Percentiles rank a stretch among this genome's conserved stretches.
phyloP scores from a whole-genome alignment of 73 alveolate genomes.

The Uronychia setigera region DNA sequence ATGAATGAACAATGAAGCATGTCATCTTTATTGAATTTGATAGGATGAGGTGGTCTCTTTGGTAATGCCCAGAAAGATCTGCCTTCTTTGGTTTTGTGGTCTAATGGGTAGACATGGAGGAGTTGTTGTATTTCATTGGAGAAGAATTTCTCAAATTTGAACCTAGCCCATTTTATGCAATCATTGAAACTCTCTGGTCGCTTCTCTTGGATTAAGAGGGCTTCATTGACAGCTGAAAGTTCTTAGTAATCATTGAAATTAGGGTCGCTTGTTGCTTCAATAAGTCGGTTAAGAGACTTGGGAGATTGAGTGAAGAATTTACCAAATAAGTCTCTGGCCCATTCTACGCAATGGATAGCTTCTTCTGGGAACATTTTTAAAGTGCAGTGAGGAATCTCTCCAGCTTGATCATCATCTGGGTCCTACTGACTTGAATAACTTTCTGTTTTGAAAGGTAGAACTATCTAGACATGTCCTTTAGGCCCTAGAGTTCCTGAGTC shows the following conservation, averaged over 20 bases:
- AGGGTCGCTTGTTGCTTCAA: constrained; percentile 70
- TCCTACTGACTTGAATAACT: constrained; percentile 86
- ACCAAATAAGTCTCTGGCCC: constrained; percentile 95
- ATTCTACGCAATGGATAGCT: constrained; percentile 95
- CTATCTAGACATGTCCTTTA: constrained; percentile 93
- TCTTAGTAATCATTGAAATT: constrained; percentile 76
- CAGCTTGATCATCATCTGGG: constrained; percentile 84
- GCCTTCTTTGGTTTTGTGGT: constrained; percentile 88
- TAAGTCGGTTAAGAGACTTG: constrained; percentile 62
- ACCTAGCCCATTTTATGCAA: constrained; percentile 84
- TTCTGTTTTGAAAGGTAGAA: constrained; percentile 92
- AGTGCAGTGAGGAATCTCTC: constrained; percentile 94
- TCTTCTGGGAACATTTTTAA: constrained; percentile 98
- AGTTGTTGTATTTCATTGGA: constrained; percentile 82
- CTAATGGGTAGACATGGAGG: constrained; percentile 89
- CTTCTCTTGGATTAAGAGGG: constrained; percentile 67
- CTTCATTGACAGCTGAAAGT: constrained; percentile 65
- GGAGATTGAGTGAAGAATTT: constrained; percentile 86
- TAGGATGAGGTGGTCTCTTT: constrained; percentile 89
- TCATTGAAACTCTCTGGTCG: constrained; percentile 78
- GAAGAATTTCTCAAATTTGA: constrained; percentile 83
- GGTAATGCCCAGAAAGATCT: constrained; percentile 95
- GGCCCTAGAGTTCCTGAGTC: constrained; percentile 98
- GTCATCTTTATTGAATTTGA: constrained; percentile 72
- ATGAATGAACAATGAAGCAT: constrained; percentile 72